Conservation (phyloP, 176 grass and related monocot genomes). For the Rhipidocladum racemiflorum region DNA sequence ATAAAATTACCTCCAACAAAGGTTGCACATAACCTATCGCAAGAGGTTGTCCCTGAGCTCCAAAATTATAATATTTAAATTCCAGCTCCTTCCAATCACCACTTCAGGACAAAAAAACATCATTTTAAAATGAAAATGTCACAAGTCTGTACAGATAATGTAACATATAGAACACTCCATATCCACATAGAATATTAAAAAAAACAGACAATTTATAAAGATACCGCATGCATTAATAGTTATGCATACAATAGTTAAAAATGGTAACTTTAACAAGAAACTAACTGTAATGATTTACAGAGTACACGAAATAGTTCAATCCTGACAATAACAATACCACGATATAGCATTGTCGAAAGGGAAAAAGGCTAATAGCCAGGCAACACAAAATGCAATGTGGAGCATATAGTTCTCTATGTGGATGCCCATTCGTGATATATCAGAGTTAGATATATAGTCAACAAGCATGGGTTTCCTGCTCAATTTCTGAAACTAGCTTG, state of each 20-base stretch:
- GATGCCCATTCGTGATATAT: not conserved
- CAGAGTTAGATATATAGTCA: not conserved
- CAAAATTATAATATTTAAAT: constrained; percentile 91
- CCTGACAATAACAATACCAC: not conserved
- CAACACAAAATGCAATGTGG: not conserved
- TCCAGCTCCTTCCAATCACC: constrained; percentile 90
- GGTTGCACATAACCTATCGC: constrained; percentile 68
- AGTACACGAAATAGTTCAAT: not conserved
- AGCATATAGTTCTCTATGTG: not conserved
- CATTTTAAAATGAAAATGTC: not conserved
- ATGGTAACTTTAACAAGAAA: not conserved
- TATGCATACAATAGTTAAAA: not conserved
- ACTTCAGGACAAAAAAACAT: constrained; percentile 45
- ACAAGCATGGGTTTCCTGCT: not conserved
- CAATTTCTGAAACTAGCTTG: not conserved
- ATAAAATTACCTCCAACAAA: constrained; percentile 70
- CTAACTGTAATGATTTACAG: not conserved
- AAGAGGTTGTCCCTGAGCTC: constrained; percentile 75
- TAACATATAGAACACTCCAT: not conserved
- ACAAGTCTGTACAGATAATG: not conserved
- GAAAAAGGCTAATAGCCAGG: not conserved
- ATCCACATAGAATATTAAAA: not conserved
- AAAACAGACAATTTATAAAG: not conserved
- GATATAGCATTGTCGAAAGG: not conserved
- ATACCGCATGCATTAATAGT: not conserved